Base-by-base conservation (phyloP, 768 basidiomycete genomes). In the Hygrophoropsis aurantiaca region DNA sequence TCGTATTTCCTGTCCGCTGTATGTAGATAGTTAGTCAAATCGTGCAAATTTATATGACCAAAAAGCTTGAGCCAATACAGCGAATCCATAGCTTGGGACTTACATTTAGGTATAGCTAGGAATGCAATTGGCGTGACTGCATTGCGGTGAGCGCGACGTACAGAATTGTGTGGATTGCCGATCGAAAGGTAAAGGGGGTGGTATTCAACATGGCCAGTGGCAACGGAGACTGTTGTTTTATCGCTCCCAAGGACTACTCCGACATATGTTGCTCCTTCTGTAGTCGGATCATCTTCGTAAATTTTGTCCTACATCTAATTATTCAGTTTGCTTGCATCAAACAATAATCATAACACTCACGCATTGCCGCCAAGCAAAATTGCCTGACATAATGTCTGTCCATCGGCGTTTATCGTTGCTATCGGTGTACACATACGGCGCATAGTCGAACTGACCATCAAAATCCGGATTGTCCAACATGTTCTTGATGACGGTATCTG, bases 291-390 rank as follows among this genome's bases (percentile, higher is more conserved):
- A 0, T 24, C 38, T 20, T 32, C 24, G 11, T 36, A 46, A 38
- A 49, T 40, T 9, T 19, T 19, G 30, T 48, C 34, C 49, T 52
- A 44, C 15, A 32, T 18, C 26, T 40, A 9, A 25, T 25, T 21
- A 16, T 25, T 27, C 32, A 27, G 19, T 27, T 30, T 30, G 27
- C 13, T 6, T 30, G 13, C 13, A 13, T 30, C 27, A 30, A 13
- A 13, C 27, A 30, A 13, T 30, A 30, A 30, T 13, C 6, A 13
- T 15, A 23, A 4, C 11, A 47, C 47, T 32, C 16, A 49, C 68
- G 10, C 64, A 66, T 40, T 78, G 72, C 5, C 55, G 43, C 71
- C 70, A 76, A 3, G 68, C 68, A 56, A 61, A 75, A 25, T 70
- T 57, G 3, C 68, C 74, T 0, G 71, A 72, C 68, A 75, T 73